phyloP scores from a whole-genome alignment of 345 rosid genomes.

The Salix purpurea region DNA sequence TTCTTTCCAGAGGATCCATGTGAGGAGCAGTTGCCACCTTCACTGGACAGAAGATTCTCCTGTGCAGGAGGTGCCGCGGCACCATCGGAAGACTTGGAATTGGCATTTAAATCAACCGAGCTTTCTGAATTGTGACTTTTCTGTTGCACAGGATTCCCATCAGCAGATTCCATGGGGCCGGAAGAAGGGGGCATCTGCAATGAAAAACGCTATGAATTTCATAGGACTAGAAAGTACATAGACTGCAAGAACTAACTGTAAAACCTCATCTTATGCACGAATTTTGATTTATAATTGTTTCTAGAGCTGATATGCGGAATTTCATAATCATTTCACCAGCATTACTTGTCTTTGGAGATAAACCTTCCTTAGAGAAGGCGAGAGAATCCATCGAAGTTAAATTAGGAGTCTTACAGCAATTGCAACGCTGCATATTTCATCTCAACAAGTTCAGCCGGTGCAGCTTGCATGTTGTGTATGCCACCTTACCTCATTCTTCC shows the following conservation, averaged over 20 bases:
- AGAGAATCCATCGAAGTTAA: neutral
- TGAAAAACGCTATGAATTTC: neutral
- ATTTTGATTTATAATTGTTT: neutral
- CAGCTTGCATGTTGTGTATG: neutral
- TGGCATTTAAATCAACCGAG: conserved; percentile 35
- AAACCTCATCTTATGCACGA: neutral
- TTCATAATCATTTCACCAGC: neutral
- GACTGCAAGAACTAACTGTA: neutral
- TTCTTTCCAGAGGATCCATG: conserved; percentile 23
- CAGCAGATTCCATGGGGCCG: conserved; percentile 8
- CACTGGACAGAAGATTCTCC: conserved; percentile 21
- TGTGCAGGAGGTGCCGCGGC: conserved; percentile 10
- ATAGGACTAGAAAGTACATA: neutral
- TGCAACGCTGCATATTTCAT: neutral
- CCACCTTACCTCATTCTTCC: neutral
- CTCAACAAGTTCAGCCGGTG: neutral
- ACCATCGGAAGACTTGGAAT: conserved; percentile 24
- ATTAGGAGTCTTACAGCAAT: neutral
- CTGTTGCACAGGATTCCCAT: conserved; percentile 17
- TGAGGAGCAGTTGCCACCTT: conserved; percentile 27
- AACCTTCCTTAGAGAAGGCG: neutral
- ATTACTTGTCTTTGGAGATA: neutral
- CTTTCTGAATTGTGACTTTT: conserved; percentile 23
- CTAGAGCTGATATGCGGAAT: neutral
- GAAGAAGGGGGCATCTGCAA: conserved; percentile 40